These are phyloP conservation scores for Capronia americana DNA, from an alignment of 2,329 filamentous ascomycete species.

Conservation along the genomic window DNA sequence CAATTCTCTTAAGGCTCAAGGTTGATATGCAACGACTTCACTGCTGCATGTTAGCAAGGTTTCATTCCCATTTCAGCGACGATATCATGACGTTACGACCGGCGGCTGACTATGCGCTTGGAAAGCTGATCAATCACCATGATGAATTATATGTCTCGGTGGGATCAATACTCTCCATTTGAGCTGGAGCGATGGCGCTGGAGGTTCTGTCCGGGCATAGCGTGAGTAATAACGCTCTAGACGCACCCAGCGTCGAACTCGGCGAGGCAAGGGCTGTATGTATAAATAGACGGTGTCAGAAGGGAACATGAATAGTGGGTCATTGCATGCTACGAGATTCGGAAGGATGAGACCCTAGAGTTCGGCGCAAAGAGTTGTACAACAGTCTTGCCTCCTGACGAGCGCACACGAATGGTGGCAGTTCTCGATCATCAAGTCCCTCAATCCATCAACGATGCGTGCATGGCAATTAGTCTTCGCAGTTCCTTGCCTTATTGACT, in stretches of 20 bases:
- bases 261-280: not conserved
- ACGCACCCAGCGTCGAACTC: not conserved
- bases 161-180: conserved; percentile 14
- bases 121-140: conserved; percentile 10
- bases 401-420: not conserved
- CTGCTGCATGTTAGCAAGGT: conserved; percentile 16
- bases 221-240: not conserved
- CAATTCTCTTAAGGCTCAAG: conserved; percentile 36
- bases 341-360: not conserved
- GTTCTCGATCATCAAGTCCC: not conserved
- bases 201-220: conserved; percentile 17
- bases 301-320: not conserved
- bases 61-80: conserved; percentile 17
- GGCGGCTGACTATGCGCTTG: conserved; percentile 15
- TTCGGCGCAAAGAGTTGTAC: conserved; percentile 12
- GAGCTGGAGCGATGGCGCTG: conserved; percentile 28
- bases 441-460: not conserved
- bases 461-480: too few relatives aligned
- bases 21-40: conserved; percentile 17
- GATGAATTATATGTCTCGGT: not conserved
- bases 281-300: conserved; percentile 8
- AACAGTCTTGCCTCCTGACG: not conserved
- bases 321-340: not conserved
- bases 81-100: conserved; percentile 30
- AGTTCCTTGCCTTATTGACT: too few relatives aligned